These are phyloP conservation scores for Baudoinia panamericana DNA, from an alignment of 495 filamentous ascomycete species.

Conservation along the genomic window DNA sequence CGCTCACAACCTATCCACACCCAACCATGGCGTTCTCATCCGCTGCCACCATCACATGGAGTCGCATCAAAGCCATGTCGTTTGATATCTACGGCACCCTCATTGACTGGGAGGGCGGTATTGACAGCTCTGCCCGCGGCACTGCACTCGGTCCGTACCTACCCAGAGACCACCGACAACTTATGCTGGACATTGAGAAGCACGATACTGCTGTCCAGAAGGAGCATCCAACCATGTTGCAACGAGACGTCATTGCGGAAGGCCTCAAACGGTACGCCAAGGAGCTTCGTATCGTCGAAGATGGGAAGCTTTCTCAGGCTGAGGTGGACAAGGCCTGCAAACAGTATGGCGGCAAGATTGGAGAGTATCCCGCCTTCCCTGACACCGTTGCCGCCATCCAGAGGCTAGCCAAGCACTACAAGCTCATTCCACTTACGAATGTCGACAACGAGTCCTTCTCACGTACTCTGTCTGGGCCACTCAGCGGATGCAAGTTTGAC, in stretches of 20 bases:
- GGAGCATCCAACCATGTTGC: conserved; percentile 14
- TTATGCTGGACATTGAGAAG: conserved; percentile 13
- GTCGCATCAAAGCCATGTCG: conserved; percentile 17
- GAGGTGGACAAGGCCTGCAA: conserved; percentile 13
- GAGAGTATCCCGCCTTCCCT: conserved; percentile 20
- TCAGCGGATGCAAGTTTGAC: conserved; percentile 46
- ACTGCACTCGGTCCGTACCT: conserved; percentile 20
- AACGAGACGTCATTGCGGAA: conserved; percentile 17
- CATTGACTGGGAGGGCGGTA: conserved; percentile 23
- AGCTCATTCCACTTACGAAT: conserved; percentile 60
- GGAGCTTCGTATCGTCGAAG: conserved; percentile 11
- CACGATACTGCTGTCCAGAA: conserved; percentile 13
- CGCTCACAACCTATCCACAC: too few species aligned
- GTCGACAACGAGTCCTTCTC: conserved; percentile 52
- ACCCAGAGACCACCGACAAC: conserved; percentile 9
- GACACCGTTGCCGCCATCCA: conserved; percentile 23
- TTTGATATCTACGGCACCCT: conserved; percentile 27
- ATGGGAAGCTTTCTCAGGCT: conserved; percentile 10
- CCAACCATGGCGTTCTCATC: conserved; percentile 12
- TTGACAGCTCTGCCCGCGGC: conserved; percentile 8
- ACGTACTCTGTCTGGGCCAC: conserved; percentile 37
- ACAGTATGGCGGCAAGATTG: conserved; percentile 13
- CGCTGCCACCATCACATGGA: conserved; percentile 14
- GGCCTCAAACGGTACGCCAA: conserved; percentile 16
- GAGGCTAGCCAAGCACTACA: conserved; percentile 45